Evolutionary conservation across 371 early-diverging fungal species (phyloP).

Genomic region (Rhizopus stolonifer): DNA sequence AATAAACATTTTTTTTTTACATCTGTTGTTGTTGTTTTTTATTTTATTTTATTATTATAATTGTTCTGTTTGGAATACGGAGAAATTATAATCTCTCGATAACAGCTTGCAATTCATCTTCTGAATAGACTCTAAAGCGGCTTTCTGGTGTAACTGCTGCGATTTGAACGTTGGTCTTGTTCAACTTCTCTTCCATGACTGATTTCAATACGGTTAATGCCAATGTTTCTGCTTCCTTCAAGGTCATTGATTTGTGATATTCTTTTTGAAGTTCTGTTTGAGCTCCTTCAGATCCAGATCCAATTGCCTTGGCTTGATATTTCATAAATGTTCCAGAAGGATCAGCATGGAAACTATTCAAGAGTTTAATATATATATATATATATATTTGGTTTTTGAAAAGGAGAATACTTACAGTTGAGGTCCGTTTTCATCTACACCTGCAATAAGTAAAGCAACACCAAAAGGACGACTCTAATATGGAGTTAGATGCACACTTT

Average conservation of each 20-base stretch:
- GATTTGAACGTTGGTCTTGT: constrained; percentile 92
- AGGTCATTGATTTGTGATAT: constrained; percentile 85
- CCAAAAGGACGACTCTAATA: constrained; percentile 99
- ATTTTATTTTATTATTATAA: background rate
- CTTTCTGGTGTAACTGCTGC: constrained; percentile 84
- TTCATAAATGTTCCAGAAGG: constrained; percentile 95
- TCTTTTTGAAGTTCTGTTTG: constrained; percentile 97
- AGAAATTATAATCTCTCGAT: constrained; percentile 60
- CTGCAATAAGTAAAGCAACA: constrained; percentile 97
- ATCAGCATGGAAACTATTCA: constrained; percentile 86
- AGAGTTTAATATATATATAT: too few species aligned
- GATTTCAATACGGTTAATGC: constrained; percentile 97
- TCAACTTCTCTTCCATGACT: constrained; percentile 99
- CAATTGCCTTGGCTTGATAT: constrained; percentile 96
- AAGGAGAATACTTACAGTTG: constrained; percentile 79
- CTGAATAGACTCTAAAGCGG: constrained; percentile 76
- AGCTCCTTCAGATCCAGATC: constrained; percentile 98
- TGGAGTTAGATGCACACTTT: too few species aligned
- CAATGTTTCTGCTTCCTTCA: constrained; percentile 86
- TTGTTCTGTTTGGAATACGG: background rate
- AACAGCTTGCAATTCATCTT: constrained; percentile 69
- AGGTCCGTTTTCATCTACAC: constrained; percentile 96
- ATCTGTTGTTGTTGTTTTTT: constrained; percentile 1
- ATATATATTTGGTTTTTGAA: background rate
- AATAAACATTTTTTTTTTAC: too few species aligned